phyloP scores from a whole-genome alignment of 2,329 filamentous ascomycete species.

The Penicillium sp. region DNA sequence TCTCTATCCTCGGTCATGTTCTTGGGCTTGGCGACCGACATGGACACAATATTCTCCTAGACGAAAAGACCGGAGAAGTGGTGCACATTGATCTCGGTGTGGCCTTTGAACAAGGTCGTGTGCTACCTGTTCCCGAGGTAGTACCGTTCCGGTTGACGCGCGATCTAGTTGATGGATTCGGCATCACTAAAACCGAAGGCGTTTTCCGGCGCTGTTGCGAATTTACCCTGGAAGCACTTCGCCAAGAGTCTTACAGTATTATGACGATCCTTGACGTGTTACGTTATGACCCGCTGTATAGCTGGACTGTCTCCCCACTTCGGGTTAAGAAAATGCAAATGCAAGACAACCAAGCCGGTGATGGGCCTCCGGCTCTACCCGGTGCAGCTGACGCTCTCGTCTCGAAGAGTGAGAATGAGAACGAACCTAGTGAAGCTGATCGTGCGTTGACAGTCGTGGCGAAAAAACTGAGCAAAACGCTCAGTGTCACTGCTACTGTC shows the following conservation, averaged over 20 bases:
- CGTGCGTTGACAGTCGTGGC: conserved; percentile 87
- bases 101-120: conserved; percentile 91
- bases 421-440: conserved; percentile 77
- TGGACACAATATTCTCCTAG: conserved; percentile 93
- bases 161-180: conserved; percentile 96
- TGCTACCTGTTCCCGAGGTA: conserved; percentile 92
- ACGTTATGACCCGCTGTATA: conserved; percentile 96
- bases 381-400: conserved; percentile 37
- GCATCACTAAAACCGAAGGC: conserved; percentile 88
- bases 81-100: conserved; percentile 97
- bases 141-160: conserved; percentile 93
- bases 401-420: conserved; percentile 39
- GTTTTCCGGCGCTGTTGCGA: conserved; percentile 98
- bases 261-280: conserved; percentile 98
- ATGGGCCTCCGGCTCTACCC: conserved; percentile 36
- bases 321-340: conserved; percentile 68
- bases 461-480: conserved; percentile 90
- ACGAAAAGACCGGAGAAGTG: conserved; percentile 84
- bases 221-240: conserved; percentile 89
- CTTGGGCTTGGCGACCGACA: conserved; percentile 92
- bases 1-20: conserved; percentile 91
- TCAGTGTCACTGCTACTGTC: conserved; percentile 92
- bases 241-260: conserved; percentile 94
- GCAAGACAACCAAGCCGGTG: conserved; percentile 54
- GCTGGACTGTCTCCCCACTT: conserved; percentile 80